These are phyloP conservation scores for Mortierella sp. DNA, from an alignment of 371 early-diverging fungal genomes.

Conservation along the genomic window DNA sequence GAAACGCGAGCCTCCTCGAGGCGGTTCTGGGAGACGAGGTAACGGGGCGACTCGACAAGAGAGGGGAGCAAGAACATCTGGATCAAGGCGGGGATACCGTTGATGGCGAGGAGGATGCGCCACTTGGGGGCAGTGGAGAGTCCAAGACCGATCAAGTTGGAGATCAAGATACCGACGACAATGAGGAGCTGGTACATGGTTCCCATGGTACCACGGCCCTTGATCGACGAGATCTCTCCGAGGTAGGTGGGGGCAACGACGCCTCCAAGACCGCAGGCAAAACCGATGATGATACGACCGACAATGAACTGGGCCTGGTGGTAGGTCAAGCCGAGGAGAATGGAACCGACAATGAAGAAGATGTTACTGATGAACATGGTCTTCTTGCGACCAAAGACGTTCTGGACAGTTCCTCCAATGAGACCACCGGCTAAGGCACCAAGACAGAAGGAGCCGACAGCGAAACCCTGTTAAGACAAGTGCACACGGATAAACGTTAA, in stretches of 20 bases:
- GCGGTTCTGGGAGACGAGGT: constrained; percentile 71
- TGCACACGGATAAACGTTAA: neutral
- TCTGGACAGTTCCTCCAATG: constrained; percentile 74
- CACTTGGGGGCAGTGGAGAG: constrained; percentile 73
- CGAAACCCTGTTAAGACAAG: constrained; percentile 61
- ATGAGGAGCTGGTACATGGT: constrained; percentile 85
- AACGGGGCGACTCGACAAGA: constrained; percentile 84
- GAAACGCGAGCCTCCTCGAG: constrained; percentile 72
- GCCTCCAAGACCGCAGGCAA: constrained; percentile 86
- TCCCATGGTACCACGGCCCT: constrained; percentile 78
- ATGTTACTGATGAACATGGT: constrained; percentile 76
- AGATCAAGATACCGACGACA: constrained; percentile 81
- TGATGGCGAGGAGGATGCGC: constrained; percentile 75
- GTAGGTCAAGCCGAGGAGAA: constrained; percentile 71
- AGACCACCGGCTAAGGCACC: constrained; percentile 69
- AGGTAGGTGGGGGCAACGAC: constrained; percentile 87
- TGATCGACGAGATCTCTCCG: constrained; percentile 82
- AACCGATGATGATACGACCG: constrained; percentile 89
- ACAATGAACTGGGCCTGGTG: constrained; percentile 76
- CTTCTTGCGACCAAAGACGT: constrained; percentile 77
- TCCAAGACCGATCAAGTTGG: constrained; percentile 72
- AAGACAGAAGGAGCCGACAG: constrained; percentile 77
- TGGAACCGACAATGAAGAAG: constrained; percentile 75
- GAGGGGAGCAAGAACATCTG: constrained; percentile 81
- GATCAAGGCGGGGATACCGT: constrained; percentile 73